Evolutionary conservation across 371 early-diverging fungal genomes (phyloP), one percentile per base, ranked within the genome.

Genomic region (Lichtheimia corymbifera): DNA sequence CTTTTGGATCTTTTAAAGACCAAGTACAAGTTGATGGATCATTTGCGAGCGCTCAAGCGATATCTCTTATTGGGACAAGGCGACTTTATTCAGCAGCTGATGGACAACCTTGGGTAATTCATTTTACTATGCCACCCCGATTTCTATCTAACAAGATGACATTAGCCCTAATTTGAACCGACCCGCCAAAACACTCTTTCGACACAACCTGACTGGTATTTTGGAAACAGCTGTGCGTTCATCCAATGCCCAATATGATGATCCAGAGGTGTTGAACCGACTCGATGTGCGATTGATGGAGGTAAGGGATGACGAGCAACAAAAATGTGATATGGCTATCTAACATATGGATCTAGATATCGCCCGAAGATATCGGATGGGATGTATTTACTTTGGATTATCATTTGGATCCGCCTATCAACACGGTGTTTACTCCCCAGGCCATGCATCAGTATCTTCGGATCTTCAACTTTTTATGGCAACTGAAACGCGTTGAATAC

Each of bases 31-130:
- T 72, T 98, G 12, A 84, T 89, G 76, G 91, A 93, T 17, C 97
- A 97, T 63, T 69, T 98, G 14, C 73, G 75, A 35, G 97, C 95
- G 4, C 70, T 97, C 53, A 95, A 96, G 58, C 76, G 90, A 52
- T 97, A 96, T 62, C 70, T 98, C n/a, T 70, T 98, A 30, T 74
- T 98, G 15, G 95, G 93, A 42, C 95, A 97, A 72, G 98, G 97
- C n/a, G 97, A 98, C 66, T 96, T 97, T 77, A 89, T 94, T 47
- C 92, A 93, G 62, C 84, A 87, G 55, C 71, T 98, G 41, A 89
- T 96, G 89, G 94, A 92, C 62, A 81, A 84, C 18, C 66, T 97
- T 42, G 89, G 90, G 89, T 92, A 82, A 50, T 25, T 43, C 24
- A n/a, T 14, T 22, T 17, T 51, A 53, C 50, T 20, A 18, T 22